These are phyloP conservation scores for Pseudopithomyces chartarum DNA, from an alignment of 2,329 filamentous ascomycete genomes.

Conservation along the genomic window DNA sequence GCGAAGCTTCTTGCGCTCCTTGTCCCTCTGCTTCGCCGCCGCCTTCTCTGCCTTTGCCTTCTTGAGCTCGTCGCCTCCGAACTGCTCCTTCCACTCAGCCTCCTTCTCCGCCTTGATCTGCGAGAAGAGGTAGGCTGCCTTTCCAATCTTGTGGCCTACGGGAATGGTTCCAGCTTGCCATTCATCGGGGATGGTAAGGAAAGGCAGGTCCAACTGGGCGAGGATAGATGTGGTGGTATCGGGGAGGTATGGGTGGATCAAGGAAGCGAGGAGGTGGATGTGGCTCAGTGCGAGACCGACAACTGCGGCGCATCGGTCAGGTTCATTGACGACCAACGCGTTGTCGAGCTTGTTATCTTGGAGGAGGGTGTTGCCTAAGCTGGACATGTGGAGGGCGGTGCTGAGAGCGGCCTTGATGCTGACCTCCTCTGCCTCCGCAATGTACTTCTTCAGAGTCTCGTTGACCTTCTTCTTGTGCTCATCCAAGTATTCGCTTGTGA, in stretches of 20 bases:
- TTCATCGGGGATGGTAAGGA: conserved; percentile 61
- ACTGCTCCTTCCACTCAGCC: conserved; percentile 80
- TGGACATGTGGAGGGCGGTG: conserved; percentile 70
- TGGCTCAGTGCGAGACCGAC: conserved; percentile 84
- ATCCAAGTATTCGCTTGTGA: conserved; percentile 48
- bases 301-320: conserved; percentile 63
- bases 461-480: conserved; percentile 67
- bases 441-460: conserved; percentile 67
- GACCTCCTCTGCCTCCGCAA: conserved; percentile 70
- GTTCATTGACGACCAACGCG: conserved; percentile 62
- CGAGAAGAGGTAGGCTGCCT: conserved; percentile 80
- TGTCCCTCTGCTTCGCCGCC: conserved; percentile 58
- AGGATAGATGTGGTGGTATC: conserved; percentile 68
- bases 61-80: conserved; percentile 68
- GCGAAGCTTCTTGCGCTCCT: conserved; percentile 60
- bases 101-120: conserved; percentile 81
- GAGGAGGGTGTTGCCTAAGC: conserved; percentile 62
- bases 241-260: conserved; percentile 80
- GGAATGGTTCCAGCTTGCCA: conserved; percentile 47
- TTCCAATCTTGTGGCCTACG: conserved; percentile 80
- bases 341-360: conserved; percentile 66
- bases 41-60: conserved; percentile 74
- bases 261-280: conserved; percentile 77
- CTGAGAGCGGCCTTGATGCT: conserved; percentile 71
- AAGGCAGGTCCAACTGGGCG: conserved; percentile 69